phyloP scores from a whole-genome alignment of 441 rosid genomes.

The Metrosideros polymorpha region DNA sequence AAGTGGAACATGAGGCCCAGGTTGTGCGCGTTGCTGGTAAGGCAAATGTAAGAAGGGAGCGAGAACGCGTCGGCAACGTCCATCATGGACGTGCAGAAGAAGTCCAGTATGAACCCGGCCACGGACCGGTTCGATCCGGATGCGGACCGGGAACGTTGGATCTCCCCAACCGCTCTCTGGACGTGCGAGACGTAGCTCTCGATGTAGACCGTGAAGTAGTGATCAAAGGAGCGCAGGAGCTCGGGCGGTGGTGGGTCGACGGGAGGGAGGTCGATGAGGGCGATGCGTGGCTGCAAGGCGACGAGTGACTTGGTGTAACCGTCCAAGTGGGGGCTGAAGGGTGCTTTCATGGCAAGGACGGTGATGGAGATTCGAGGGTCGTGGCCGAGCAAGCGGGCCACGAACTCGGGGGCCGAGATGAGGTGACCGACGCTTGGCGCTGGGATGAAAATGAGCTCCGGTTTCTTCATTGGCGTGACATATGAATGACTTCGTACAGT shows the following conservation, averaged over 20 bases:
- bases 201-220: background rate
- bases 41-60: constrained; percentile 29
- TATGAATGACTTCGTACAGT: background rate
- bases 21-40: constrained; percentile 20
- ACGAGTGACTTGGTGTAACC: constrained; percentile 16
- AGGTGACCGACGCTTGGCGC: constrained; percentile 33
- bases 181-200: constrained; percentile 13
- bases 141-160: constrained; percentile 1
- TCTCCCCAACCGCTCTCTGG: constrained; percentile 1
- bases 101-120: constrained; percentile 25
- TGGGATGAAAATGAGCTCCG: constrained; percentile 45
- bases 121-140: constrained; percentile 7
- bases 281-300: constrained; percentile 24
- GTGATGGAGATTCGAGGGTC: constrained; percentile 30
- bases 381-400: constrained; percentile 21
- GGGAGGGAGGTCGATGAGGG: constrained; percentile 25
- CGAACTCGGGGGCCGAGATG: constrained; percentile 30
- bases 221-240: constrained; percentile 12
- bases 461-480: constrained; percentile 18
- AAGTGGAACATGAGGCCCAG: constrained; percentile 21
- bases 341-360: constrained; percentile 27
- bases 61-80: constrained; percentile 9
- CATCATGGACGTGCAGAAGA: constrained; percentile 28
- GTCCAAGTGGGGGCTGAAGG: constrained; percentile 7
- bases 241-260: constrained; percentile 20